Base-by-base conservation (phyloP, 2,329 filamentous ascomycete genomes). In the Tolypocladium inflatum region DNA sequence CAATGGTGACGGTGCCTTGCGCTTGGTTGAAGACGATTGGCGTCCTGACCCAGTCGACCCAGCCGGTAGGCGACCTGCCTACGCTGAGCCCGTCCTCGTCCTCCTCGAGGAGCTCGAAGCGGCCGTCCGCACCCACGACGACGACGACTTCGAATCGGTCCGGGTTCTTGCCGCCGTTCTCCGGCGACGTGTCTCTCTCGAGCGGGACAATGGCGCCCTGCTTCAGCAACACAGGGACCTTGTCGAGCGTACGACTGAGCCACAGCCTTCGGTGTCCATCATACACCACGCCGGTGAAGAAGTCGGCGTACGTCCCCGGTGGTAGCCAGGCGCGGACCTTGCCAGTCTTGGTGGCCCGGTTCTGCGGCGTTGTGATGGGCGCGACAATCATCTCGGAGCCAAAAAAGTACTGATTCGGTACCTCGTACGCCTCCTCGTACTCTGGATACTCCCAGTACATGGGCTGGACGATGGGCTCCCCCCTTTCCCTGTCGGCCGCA, bases 391-490 rank as follows among this genome's bases (percentile, higher is more conserved):
- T 67, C 33, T 80, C 73, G 0, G 77, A 75, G 2, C 84, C 84
- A 62, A 86, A 86, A 62, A 76, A 77, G 66, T 80, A 87, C 65
- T 86, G 75, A 61, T 84, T 86, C 0, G 77, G 78, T 0, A 80
- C 74, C 1, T 67, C 63, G 67, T 87, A 87, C 0, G 84, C 82
- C 58, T 80, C 77, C 1, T 81, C 75, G 0, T 67, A 64, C 1
- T 76, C 72, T 0, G 81, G 79, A 60, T 80, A 79, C 50, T 76
- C 74, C 84, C 84, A 87, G 71, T 87, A 87, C 72, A 87, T 74
- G 0, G 84, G 84, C 65, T 82, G 79, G 1, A 86, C 68, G 2
- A 87, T 67, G 0, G 83, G 83, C 55, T 80, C 73, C 48, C 76
- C 75, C 1, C 78, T 64, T 1, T 68, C 74, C 1, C 78, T 64